phyloP scores from a whole-genome alignment of 257 asterid genomes.

The Salvia rosmarinus region DNA sequence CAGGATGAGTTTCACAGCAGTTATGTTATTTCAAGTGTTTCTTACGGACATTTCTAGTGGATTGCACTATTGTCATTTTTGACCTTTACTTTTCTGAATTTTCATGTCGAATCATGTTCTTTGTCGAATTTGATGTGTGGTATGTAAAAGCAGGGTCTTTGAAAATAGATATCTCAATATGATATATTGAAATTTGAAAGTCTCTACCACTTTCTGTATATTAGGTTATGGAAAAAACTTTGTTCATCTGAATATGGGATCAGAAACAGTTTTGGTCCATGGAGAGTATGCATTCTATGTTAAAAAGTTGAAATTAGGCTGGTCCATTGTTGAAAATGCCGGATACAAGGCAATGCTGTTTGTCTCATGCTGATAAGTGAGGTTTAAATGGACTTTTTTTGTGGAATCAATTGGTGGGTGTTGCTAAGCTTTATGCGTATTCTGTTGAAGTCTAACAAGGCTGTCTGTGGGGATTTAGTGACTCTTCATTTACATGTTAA shows the following conservation, averaged over 20 bases:
- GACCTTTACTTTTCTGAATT: background rate
- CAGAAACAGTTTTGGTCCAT: background rate
- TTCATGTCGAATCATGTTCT: background rate
- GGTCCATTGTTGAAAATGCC: constrained; percentile 1
- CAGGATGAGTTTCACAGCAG: background rate
- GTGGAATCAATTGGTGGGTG: too few relatives aligned
- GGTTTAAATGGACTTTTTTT: too few relatives aligned
- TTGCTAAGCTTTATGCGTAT: background rate
- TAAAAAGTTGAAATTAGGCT: background rate
- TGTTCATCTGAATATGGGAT: constrained; percentile 1
- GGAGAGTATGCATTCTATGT: background rate
- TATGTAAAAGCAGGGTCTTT: background rate
- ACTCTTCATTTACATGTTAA: background rate
- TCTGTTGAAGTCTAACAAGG: constrained; percentile 1
- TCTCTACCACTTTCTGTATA: too few relatives aligned
- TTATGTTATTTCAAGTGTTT: background rate
- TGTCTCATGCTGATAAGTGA: constrained; percentile 6
- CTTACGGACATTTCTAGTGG: background rate
- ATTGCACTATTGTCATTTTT: background rate
- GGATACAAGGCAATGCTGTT: background rate
- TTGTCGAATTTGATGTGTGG: background rate
- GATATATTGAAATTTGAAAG: too few relatives aligned
- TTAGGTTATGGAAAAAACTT: too few relatives aligned
- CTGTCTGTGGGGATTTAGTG: background rate
- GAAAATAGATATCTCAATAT: background rate